Base-by-base conservation (phyloP, 2,329 filamentous ascomycete genomes). In the Dactylellina cionopaga region DNA sequence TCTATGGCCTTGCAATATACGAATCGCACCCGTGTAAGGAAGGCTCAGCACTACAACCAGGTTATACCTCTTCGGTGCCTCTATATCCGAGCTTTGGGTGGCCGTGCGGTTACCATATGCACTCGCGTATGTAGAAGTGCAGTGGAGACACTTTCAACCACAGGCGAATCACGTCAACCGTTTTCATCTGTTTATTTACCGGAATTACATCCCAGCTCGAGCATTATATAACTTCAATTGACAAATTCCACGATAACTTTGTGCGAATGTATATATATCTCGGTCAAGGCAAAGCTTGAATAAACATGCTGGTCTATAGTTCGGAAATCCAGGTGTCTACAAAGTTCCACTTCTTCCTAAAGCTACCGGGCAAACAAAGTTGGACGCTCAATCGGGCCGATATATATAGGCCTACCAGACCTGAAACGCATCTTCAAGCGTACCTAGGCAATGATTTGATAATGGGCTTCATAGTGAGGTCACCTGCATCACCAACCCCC, bases 261-360 rank as follows among this genome's bases (percentile, higher is more conserved):
- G 22, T 41, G 22, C 39, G 64, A n/a, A n/a, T n/a, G n/a, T n/a
- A n/a, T n/a, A 52, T 71, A 64, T 71, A 71, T 71, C 24, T 64
- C 51, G 41, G 41, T 63, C 51, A 54, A 60, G 58, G 58, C 66
- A 64, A 64, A 71, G 66, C 59, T 59, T 58, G 55, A 64, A 55
- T 56, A 56, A 29, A 54, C 44, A 59, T 52, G 51, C 51, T 19
- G 35, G 52, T 17, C n/a, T 29, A 39, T 25, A 37, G 43, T 49
- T 49, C 31, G 25, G 22, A 17, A 46, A 65, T 65, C 68, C 52
- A 65, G 58, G 68, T 59, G 55, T 54, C 51, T 44, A 33, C 39
- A 37, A 27, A 37, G 11, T 24, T 56, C 47, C 51, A 27, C 17
- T 35, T 9, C 51, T 54, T 22, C 33, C n/a, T 13, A 56, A 55